Base-by-base conservation (phyloP, 768 basidiomycete genomes). In the Tephrocybe sp. region DNA sequence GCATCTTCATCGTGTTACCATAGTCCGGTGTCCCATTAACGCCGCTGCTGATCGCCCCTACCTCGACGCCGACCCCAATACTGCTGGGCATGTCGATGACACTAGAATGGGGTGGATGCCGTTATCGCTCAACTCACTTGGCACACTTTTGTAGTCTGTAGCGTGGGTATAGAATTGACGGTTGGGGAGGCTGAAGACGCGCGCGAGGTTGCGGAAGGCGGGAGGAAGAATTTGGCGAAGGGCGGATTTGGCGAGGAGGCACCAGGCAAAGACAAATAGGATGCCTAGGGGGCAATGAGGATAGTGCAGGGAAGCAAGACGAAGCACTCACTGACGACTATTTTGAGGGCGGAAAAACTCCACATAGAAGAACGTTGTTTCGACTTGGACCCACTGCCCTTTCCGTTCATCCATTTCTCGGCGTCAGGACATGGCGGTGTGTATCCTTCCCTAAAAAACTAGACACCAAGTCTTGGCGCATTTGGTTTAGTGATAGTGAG, bases 141-240 rank as follows among this genome's bases (percentile, higher is more conserved):
- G 87, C 1, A 89, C 81, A 22, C 66, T 76, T 25, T 75, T 77
- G 66, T 97, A 97, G 58, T 94, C 93, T 59, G 92, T 93, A 25
- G 94, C 91, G 24, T 92, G 87, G 5, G 86, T 89, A 65, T 98
- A 97, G 69, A 92, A 92, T 13, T 92, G 77, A 9, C 96, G 79
- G 53, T 84, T 82, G 0, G 95, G 96, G 4, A 98, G 79, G 7
- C 73, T 73, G 60, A 91, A 78, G 31, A 81, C 73, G 24, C 76
- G 78, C 7, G 89, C 76, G 52, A 90, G 73, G 37, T 83, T 69
- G 49, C 95, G 87, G 77, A 92, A 97, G 15, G 84, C 73, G 0
- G 92, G 91, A 1, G 95, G 95, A 0, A 98, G 81, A 36, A 87
- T 68, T 5, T 82, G 60, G 58, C 92, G 89, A 16, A 92, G 67